These are phyloP conservation scores for Macrolepiota dolichaula DNA, from an alignment of 768 basidiomycete genomes.

Conservation along the genomic window DNA sequence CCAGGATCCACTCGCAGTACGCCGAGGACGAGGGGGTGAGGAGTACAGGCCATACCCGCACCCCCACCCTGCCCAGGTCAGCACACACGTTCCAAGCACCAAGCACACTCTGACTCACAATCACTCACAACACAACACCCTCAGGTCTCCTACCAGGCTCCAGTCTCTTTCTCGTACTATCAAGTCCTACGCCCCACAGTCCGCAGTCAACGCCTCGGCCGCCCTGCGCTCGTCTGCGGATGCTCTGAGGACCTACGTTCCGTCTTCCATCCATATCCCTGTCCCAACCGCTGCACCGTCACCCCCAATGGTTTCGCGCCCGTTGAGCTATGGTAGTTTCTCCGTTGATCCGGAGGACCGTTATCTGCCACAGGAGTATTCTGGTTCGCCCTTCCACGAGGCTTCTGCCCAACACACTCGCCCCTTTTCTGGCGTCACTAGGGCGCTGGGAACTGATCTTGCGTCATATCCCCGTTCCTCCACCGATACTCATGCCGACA, in stretches of 20 bases:
- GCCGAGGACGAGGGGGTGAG: constrained; percentile 2
- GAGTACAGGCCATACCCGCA: constrained; percentile 14
- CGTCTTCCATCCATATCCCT: constrained; percentile 36
- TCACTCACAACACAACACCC: too few species aligned
- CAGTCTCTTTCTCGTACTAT: constrained; percentile 7
- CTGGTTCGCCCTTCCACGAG: neutral
- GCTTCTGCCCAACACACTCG: neutral
- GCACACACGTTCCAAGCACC: constrained; percentile 11
- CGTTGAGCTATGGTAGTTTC: constrained; percentile 3
- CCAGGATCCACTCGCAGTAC: constrained; percentile 9
- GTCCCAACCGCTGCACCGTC: constrained; percentile 40
- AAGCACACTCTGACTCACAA: constrained; percentile 7
- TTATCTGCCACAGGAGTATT: neutral
- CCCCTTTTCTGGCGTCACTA: neutral
- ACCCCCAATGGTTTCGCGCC: constrained; percentile 41
- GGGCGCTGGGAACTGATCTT: neutral
- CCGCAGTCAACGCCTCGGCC: neutral
- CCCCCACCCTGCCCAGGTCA: constrained; percentile 20
- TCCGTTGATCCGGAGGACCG: constrained; percentile 2
- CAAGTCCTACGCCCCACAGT: neutral
- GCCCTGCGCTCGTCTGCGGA: constrained; percentile 7
- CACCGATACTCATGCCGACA: neutral
- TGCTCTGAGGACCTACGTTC: constrained; percentile 47
- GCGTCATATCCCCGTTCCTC: constrained; percentile 2
- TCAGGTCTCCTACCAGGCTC: constrained; percentile 3